Base-by-base conservation (phyloP, 148 eudicot species). In the Spergularia bocconei region DNA sequence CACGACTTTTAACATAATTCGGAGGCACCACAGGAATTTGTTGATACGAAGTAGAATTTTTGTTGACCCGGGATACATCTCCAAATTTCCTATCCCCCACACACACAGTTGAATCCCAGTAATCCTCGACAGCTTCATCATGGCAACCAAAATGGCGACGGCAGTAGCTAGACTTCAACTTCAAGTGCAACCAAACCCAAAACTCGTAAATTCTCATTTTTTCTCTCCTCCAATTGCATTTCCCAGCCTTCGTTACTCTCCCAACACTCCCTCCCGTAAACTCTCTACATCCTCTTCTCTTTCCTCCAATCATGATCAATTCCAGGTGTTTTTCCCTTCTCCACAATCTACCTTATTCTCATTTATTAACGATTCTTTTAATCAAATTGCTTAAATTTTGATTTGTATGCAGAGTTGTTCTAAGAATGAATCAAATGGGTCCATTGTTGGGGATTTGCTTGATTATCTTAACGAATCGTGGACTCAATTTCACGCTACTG, bases 401-500 rank as follows among this genome's bases (percentile, higher is more conserved):
- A 13, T 63, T 50, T n/a, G 16, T 69, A 48, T 71, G 81, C 69
- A 82, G 89, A 72, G 58, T 75, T 81, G 73, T 73, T 41, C 79
- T 9, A 25, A 77, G 52, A 68, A 63, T 68, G 91, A 79, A 62
- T 75, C 89, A 65, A 82, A 74, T 67, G 79, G 85, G 23, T 94
- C 97, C 7, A 88, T 94, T 51, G 96, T 91, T 67, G 91, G 96
- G 63, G 97, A 86, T 77, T 85, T 94, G 66, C 82, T 94, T 39
- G 93, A 91, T 67, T 94, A 87, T 84, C 98, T 94, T 78, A 91
- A 94, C 75, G 98, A 94, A 76, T 91, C 98, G 4, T 94, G 98
- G 98, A 94, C 98, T 70, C 98, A 94, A 29, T 94, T 94, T 87
- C 98, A 94, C 73, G 98, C 98, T 72, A 91, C 97, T 39, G 98